These are phyloP conservation scores for Mrakia frigida DNA, from an alignment of 768 basidiomycete species.

Conservation along the genomic window DNA sequence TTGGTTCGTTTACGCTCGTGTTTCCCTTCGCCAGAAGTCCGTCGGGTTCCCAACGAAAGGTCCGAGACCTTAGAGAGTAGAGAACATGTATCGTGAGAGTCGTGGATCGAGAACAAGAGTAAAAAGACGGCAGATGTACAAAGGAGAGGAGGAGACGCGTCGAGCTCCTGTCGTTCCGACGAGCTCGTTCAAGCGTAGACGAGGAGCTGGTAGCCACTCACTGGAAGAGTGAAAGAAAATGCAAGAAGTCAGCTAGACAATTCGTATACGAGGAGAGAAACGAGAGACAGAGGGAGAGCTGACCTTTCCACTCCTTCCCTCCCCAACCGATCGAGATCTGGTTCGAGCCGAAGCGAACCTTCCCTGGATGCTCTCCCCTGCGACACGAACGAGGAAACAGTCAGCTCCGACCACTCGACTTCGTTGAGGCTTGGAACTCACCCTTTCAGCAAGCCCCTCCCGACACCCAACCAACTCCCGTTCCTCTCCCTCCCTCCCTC, in stretches of 20 bases:
- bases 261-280: background rate
- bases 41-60: no score
- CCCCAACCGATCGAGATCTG: conserved; percentile 3
- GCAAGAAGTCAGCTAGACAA: background rate
- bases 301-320: background rate
- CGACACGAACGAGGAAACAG: background rate
- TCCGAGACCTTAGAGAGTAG: no score
- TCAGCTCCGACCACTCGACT: background rate
- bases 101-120: background rate
- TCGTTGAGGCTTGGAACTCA: background rate
- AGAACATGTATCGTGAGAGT: background rate
- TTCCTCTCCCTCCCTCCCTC: conserved; percentile 12
- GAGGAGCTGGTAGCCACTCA: conserved; percentile 14
- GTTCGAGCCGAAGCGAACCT: conserved; percentile 6
- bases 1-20: no score
- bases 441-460: background rate
- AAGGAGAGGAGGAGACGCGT: background rate
- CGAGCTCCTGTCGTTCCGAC: no score
- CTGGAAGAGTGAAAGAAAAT: background rate
- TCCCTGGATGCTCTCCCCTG: conserved; percentile 9
- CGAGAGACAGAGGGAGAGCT: background rate
- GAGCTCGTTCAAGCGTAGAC: conserved; percentile 6
- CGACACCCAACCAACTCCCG: background rate
- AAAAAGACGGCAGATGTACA: background rate
- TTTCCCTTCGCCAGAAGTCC: no score